Evolutionary conservation across 345 rosid species (phyloP).

Genomic region (Noccaea caerulescens): DNA sequence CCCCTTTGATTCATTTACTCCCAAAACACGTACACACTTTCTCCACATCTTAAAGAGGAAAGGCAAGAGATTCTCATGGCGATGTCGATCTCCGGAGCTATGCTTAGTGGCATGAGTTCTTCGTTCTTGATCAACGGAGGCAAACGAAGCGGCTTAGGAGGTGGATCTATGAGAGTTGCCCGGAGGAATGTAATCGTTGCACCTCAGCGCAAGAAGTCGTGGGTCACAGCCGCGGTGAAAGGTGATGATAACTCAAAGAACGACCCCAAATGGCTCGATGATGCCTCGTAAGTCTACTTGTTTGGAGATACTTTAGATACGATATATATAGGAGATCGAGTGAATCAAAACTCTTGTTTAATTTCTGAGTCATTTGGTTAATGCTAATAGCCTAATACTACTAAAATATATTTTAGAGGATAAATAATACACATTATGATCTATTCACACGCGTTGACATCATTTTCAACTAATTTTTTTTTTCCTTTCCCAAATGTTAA

Average conservation of each 20-base stretch:
- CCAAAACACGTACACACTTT: not conserved
- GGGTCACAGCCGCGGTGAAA: slow-evolving; percentile 27
- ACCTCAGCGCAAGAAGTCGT: slow-evolving; percentile 22
- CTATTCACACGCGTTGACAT: not conserved
- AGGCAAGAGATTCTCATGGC: slow-evolving; percentile 22
- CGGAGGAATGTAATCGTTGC: slow-evolving; percentile 26
- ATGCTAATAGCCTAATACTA: not conserved
- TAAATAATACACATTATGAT: slow-evolving; percentile 10
- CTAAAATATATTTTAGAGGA: not conserved
- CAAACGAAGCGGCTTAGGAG: slow-evolving; percentile 2
- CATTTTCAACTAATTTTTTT: not conserved
- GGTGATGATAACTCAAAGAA: slow-evolving; percentile 25
- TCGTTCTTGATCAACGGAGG: slow-evolving; percentile 22
- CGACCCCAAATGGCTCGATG: slow-evolving; percentile 43
- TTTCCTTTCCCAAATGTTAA: not conserved
- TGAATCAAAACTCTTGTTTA: not conserved
- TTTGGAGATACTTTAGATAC: slow-evolving; percentile 5
- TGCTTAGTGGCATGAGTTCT: slow-evolving; percentile 33
- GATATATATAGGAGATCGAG: not conserved
- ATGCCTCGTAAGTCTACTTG: slow-evolving; percentile 38
- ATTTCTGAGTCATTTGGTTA: not conserved
- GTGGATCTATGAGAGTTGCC: slow-evolving; percentile 18
- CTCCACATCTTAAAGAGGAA: not conserved
- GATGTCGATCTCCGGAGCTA: slow-evolving; percentile 36
- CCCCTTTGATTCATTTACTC: not conserved